A percentile compares a stretch with the other conserved stretches of the same genome.
These are phyloP conservation scores for Cryptococcus hybrid DNA, from an alignment of 1,284 basidiomycete genomes.

Conservation along the genomic window DNA sequence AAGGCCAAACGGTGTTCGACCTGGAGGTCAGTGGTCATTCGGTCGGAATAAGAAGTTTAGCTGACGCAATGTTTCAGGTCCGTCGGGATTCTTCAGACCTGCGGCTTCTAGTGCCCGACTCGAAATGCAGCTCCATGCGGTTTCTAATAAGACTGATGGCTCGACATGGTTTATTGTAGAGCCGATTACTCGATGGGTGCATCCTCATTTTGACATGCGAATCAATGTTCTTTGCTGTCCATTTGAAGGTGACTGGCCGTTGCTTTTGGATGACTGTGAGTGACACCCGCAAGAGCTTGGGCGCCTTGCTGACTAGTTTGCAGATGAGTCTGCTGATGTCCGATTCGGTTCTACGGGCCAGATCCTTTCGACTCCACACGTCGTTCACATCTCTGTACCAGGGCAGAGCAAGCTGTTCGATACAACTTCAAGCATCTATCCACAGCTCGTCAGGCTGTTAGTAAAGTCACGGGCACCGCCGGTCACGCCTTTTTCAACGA, in stretches of 20 bases:
- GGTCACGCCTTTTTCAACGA: conserved; percentile 7
- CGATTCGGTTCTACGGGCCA: conserved; percentile 42
- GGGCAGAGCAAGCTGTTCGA: conserved; percentile 30
- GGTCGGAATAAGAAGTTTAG: not conserved
- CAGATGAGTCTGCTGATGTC: conserved; percentile 44
- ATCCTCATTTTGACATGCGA: conserved; percentile 38
- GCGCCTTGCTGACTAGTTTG: not conserved
- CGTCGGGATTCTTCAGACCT: conserved; percentile 32
- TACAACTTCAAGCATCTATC: conserved; percentile 16
- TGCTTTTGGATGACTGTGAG: conserved; percentile 47
- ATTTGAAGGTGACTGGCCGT: conserved; percentile 46
- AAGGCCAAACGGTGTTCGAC: conserved; percentile 30
- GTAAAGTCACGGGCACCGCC: conserved; percentile 18
- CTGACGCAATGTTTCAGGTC: conserved; percentile 20
- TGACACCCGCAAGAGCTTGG: not conserved
- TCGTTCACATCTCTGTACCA: conserved; percentile 34
- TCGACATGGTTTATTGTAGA: conserved; percentile 31
- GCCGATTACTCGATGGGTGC: conserved; percentile 8
- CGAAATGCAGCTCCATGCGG: conserved; percentile 24
- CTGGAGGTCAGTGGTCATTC: conserved; percentile 27
- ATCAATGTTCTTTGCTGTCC: conserved; percentile 48
- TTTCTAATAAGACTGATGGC: conserved; percentile 15
- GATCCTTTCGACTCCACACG: conserved; percentile 46
- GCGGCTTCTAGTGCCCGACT: conserved; percentile 33
- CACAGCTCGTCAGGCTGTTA: conserved; percentile 22